phyloP scores from a whole-genome alignment of 352 stramenopile species.

The Pythium sukuiense region DNA sequence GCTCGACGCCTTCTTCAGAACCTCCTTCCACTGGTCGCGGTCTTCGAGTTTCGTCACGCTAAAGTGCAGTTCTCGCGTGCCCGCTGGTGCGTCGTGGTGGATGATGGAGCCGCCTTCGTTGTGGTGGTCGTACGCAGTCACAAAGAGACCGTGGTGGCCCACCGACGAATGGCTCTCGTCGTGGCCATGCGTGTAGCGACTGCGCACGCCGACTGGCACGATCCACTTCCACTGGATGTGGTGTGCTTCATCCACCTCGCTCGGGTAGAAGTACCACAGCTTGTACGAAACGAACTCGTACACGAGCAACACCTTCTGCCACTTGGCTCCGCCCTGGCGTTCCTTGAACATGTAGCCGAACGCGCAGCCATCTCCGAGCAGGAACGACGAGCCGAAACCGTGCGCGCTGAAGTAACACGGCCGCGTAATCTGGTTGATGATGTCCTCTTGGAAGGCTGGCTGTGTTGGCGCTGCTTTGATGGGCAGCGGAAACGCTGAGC shows the following conservation, averaged over 20 bases:
- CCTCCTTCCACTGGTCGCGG: constrained; percentile 77
- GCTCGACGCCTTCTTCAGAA: constrained; percentile 54
- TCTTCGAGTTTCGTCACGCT: constrained; percentile 86
- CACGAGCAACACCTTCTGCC: constrained; percentile 85
- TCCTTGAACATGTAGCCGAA: constrained; percentile 88
- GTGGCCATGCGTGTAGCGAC: constrained; percentile 81
- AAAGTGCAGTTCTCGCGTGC: constrained; percentile 78
- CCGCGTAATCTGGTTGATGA: constrained; percentile 87
- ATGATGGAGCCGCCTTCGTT: constrained; percentile 25
- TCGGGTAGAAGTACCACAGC: constrained; percentile 89
- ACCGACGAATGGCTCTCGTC: constrained; percentile 83
- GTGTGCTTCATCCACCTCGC: constrained; percentile 77
- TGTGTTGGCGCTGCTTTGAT: constrained; percentile 37
- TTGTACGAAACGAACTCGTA: constrained; percentile 89
- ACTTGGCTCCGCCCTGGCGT: constrained; percentile 53
- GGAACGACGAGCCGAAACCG: constrained; percentile 85
- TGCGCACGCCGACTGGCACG: constrained; percentile 67
- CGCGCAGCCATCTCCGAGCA: constrained; percentile 77
- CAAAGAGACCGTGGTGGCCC: constrained; percentile 80
- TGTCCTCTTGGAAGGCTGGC: constrained; percentile 83
- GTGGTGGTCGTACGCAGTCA: constrained; percentile 81
- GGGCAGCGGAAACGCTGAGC: background rate
- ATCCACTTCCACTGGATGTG: constrained; percentile 90
- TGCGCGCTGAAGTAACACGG: constrained; percentile 81
- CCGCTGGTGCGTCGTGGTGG: constrained; percentile 43